phyloP scores from a whole-genome alignment of 2,329 filamentous ascomycete species.

The Colletotrichum kahawae region DNA sequence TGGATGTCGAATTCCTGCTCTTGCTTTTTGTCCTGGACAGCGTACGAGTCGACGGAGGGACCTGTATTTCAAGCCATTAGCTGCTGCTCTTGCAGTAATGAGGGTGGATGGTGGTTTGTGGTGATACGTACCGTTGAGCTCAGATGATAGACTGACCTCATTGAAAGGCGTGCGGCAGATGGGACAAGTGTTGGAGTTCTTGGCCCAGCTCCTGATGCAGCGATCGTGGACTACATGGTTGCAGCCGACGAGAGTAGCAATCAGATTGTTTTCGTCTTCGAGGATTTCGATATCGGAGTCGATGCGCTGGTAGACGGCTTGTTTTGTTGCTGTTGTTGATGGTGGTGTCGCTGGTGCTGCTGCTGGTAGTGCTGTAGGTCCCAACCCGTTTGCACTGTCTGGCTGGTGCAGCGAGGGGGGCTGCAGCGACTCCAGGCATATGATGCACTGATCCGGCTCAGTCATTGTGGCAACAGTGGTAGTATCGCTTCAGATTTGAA shows the following conservation, averaged over 20 bases:
- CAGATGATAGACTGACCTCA: conserved; percentile 81
- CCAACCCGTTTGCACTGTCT: conserved; percentile 26
- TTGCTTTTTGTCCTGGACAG: conserved; percentile 84
- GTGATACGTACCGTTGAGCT: conserved; percentile 33
- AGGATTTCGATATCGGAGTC: conserved; percentile 21
- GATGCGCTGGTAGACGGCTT: conserved; percentile 16
- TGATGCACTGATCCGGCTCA: conserved; percentile 71
- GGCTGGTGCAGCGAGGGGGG: conserved; percentile 33
- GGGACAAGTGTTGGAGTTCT: conserved; percentile 96
- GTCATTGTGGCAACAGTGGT: conserved; percentile 50
- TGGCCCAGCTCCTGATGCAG: conserved; percentile 92
- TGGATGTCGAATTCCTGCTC: conserved; percentile 87
- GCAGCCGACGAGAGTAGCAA: conserved; percentile 74
- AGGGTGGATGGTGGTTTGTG: background rate
- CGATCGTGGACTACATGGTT: conserved; percentile 92
- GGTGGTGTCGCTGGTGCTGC: conserved; percentile 19
- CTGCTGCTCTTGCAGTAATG: background rate
- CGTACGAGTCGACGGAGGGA: conserved; percentile 60
- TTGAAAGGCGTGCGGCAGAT: conserved; percentile 95
- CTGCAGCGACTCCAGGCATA: conserved; percentile 68
- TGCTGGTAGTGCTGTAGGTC: conserved; percentile 17
- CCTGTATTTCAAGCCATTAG: conserved; percentile 44
- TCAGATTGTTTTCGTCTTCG: conserved; percentile 42
- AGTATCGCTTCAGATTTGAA: conserved; percentile 38
- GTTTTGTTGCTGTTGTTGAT: conserved; percentile 24